Conservation (phyloP, 2,329 filamentous ascomycete genomes). For the Aureobasidium mangrovei region DNA sequence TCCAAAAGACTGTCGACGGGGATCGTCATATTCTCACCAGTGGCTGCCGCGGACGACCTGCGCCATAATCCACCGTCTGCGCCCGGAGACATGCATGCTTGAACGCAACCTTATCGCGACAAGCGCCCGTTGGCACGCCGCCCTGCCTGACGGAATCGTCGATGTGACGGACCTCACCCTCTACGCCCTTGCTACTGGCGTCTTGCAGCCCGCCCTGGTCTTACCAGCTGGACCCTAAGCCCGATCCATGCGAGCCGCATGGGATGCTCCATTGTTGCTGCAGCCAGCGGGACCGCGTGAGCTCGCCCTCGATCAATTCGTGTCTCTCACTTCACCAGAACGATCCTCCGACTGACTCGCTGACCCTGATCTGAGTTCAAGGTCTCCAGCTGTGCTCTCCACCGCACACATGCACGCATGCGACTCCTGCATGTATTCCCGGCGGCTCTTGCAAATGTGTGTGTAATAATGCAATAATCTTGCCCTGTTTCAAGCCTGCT, state of each 20-base stretch:
- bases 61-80: conserved; percentile 4
- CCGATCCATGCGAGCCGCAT: conserved; percentile 6
- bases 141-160: conserved; percentile 12
- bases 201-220: neutral
- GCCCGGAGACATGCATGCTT: conserved; percentile 13
- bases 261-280: neutral
- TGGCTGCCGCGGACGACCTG: conserved; percentile 4
- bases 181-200: neutral
- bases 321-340: neutral
- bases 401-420: neutral
- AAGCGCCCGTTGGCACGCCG: conserved; percentile 6
- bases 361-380: neutral
- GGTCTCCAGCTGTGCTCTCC: neutral
- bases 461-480: too few species aligned
- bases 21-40: conserved; percentile 1
- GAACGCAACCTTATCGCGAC: conserved; percentile 15
- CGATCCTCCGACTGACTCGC: conserved; percentile 2
- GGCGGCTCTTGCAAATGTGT: neutral
- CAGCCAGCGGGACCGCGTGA: conserved; percentile 1
- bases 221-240: neutral
- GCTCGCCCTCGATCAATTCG: neutral
- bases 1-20: neutral
- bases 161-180: neutral
- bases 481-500: too few species aligned
- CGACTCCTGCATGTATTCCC: neutral